Evolutionary conservation across 2,329 filamentous ascomycete genomes (phyloP).

Genomic region (Monosporascus sp.): DNA sequence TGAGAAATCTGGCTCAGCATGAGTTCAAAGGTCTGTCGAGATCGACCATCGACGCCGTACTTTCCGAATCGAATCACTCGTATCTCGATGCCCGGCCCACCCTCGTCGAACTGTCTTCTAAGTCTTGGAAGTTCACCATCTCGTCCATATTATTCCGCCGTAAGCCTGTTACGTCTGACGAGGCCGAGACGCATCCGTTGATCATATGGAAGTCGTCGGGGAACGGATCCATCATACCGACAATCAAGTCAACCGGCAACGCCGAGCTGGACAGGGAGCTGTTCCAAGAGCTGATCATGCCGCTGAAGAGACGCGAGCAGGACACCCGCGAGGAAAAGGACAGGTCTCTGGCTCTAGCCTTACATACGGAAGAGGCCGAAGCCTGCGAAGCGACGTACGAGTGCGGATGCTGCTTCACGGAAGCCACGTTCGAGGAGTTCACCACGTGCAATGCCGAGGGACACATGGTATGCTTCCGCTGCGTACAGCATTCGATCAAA

Average conservation of each 20-base stretch:
- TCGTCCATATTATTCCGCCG: conserved; percentile 65
- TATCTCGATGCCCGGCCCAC: conserved; percentile 68
- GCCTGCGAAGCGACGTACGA: conserved; percentile 54
- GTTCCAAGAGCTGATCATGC: conserved; percentile 50
- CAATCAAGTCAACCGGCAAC: conserved; percentile 61
- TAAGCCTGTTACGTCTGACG: conserved; percentile 47
- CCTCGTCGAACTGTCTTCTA: conserved; percentile 62
- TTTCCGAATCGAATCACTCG: conserved; percentile 75
- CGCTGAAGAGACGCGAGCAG: conserved; percentile 42
- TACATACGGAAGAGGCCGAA: conserved; percentile 58
- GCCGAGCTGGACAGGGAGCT: conserved; percentile 59
- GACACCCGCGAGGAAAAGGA: conserved; percentile 46
- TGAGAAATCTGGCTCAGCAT: conserved; percentile 60
- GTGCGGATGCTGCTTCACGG: conserved; percentile 73
- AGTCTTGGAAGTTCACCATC: conserved; percentile 73
- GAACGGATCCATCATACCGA: conserved; percentile 52
- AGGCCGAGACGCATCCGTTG: conserved; percentile 57
- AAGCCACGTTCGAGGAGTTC: conserved; percentile 67
- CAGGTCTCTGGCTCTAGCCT: conserved; percentile 42
- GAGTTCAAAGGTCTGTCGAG: conserved; percentile 72
- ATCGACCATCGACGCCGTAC: conserved; percentile 70
- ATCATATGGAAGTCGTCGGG: conserved; percentile 56
- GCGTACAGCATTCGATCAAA: conserved; percentile 73
- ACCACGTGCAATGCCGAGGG: conserved; percentile 63
- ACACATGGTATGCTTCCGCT: conserved; percentile 75